phyloP scores from a whole-genome alignment of 345 rosid species.

The Rhodamnia rubescens region DNA sequence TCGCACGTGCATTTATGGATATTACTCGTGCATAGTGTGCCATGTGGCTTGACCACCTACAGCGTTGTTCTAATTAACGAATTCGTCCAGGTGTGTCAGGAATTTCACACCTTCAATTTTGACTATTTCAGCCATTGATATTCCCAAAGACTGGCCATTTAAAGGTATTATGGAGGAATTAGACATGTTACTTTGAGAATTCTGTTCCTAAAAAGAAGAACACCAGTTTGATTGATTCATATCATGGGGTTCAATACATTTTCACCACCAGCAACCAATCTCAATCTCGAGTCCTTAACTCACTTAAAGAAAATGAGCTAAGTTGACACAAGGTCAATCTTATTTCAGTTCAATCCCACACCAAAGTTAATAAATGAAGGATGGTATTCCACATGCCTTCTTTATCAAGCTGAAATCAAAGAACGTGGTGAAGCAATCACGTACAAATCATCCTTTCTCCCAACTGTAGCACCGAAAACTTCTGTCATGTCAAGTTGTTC shows the following conservation, averaged over 20 bases:
- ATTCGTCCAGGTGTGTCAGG: neutral
- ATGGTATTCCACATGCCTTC: neutral
- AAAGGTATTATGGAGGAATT: neutral
- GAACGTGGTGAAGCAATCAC: neutral
- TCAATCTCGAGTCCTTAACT: too few relatives aligned
- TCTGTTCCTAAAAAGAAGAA: neutral
- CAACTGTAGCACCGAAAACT: neutral
- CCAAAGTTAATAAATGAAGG: neutral
- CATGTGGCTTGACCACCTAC: neutral
- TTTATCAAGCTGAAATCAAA: neutral
- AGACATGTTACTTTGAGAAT: neutral
- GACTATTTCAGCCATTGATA: neutral
- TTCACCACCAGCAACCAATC: neutral
- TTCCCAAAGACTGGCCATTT: neutral
- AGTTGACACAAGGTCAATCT: neutral
- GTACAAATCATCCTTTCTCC: neutral
- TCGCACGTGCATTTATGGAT: neutral
- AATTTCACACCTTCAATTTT: neutral
- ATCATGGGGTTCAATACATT: neutral
- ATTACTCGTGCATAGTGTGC: neutral
- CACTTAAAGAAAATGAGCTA: too few relatives aligned
- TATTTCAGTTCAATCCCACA: neutral
- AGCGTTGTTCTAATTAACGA: neutral
- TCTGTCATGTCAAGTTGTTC: constrained; percentile 1
- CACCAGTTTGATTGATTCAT: neutral